A percentile compares a stretch with the other conserved stretches of the same genome.
phyloP scores from a whole-genome alignment of 1,284 basidiomycete species.

The Mycena citricolor region DNA sequence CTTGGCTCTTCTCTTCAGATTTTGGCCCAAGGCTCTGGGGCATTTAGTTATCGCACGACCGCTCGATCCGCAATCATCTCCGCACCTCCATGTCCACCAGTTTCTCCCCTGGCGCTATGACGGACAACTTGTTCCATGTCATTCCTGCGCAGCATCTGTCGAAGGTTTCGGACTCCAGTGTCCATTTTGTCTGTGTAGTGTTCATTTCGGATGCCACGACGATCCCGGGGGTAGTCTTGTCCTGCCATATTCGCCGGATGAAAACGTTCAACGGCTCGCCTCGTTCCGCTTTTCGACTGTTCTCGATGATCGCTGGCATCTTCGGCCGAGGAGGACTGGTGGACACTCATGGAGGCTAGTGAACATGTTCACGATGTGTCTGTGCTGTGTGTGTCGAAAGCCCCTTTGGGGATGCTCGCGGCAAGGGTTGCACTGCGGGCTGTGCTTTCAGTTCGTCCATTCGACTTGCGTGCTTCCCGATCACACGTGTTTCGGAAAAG shows the following conservation, averaged over 20 bases:
- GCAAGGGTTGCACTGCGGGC: constrained; percentile 64
- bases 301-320: constrained; percentile 34
- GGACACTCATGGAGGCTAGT: constrained; percentile 54
- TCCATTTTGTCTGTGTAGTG: constrained; percentile 59
- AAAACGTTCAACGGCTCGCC: constrained; percentile 52
- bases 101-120: constrained; percentile 68
- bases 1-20: constrained; percentile 52
- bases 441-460: constrained; percentile 67
- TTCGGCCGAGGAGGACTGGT: constrained; percentile 27
- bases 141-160: constrained; percentile 51
- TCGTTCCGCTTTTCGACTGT: constrained; percentile 60
- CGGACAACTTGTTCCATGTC: constrained; percentile 36
- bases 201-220: constrained; percentile 76
- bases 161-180: constrained; percentile 65
- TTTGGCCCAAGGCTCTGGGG: constrained; percentile 69
- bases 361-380: constrained; percentile 70
- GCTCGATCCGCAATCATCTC: constrained; percentile 40
- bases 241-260: constrained; percentile 51
- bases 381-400: constrained; percentile 63
- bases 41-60: constrained; percentile 59
- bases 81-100: constrained; percentile 56
- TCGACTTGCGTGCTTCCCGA: constrained; percentile 41
- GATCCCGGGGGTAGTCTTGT: constrained; percentile 60
- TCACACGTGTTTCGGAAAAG: constrained; percentile 14
- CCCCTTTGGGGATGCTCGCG: constrained; percentile 71